Conservation (phyloP, 306 rosid genomes). For the Inga leiocalycina region DNA sequence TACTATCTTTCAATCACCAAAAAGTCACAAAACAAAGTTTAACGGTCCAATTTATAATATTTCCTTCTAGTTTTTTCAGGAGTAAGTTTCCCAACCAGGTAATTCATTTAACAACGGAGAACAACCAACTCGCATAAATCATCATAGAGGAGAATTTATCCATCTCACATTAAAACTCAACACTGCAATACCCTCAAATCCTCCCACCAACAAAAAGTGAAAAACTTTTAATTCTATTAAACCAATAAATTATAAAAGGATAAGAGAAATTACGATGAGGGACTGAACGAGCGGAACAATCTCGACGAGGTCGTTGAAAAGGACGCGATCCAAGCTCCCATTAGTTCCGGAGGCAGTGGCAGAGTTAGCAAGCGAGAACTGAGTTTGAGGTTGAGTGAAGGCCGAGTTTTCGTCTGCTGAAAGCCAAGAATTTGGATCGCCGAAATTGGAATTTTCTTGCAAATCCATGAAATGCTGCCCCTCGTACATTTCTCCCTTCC, state of each 20-base stretch:
- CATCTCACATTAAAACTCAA: not conserved
- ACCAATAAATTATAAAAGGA: not conserved
- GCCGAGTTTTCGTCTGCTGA: conserved; percentile 58
- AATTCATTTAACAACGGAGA: not conserved
- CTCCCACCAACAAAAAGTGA: not conserved
- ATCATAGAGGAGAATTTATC: not conserved
- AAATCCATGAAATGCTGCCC: conserved; percentile 65
- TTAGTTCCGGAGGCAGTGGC: conserved; percentile 37
- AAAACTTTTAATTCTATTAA: not conserved
- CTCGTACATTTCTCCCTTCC: conserved; percentile 51
- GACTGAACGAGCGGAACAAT: conserved; percentile 93
- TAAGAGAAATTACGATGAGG: conserved; percentile 59
- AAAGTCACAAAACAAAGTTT: not conserved
- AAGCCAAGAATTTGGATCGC: conserved; percentile 80
- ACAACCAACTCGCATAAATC: not conserved
- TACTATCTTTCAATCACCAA: not conserved
- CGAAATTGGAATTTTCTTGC: conserved; percentile 57
- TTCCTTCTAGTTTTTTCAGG: conserved; percentile 3
- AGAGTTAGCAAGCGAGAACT: conserved; percentile 43
- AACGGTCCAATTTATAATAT: not conserved
- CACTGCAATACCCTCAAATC: not conserved
- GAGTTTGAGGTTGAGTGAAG: conserved; percentile 48
- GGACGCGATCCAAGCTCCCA: conserved; percentile 74
- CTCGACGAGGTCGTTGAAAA: conserved; percentile 84
- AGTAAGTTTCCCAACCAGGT: conserved; percentile 10